Evolutionary conservation across 768 basidiomycete genomes (phyloP).

Genomic region (Chlorophyllum brunneum): DNA sequence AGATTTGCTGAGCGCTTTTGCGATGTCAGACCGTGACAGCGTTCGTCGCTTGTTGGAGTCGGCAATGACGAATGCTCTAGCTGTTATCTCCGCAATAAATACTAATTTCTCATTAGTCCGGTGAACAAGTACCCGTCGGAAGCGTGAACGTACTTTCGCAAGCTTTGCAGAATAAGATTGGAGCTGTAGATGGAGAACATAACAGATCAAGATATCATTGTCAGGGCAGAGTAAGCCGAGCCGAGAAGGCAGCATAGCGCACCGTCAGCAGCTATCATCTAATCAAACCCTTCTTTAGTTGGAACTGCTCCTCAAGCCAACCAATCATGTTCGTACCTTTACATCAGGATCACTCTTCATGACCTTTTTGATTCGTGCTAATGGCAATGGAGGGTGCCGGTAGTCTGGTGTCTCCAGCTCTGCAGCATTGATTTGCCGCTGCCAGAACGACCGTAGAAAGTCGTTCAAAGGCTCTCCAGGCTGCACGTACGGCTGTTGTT

Average conservation of each 20-base stretch:
- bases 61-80: slow-evolving; percentile 91
- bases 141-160: slow-evolving; percentile 79
- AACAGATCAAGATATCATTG: slow-evolving; percentile 1
- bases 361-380: slow-evolving; percentile 97
- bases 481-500: slow-evolving; percentile 63
- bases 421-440: slow-evolving; percentile 79
- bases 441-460: slow-evolving; percentile 88
- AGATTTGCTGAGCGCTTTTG: slow-evolving; percentile 85
- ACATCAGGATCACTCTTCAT: slow-evolving; percentile 99
- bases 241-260: slow-evolving; percentile 16
- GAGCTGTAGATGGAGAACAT: slow-evolving; percentile 47
- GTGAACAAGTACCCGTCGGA: background rate
- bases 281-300: slow-evolving; percentile 1
- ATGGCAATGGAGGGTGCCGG: slow-evolving; percentile 81
- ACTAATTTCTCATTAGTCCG: slow-evolving; percentile 41
- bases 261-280: slow-evolving; percentile 99
- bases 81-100: slow-evolving; percentile 96
- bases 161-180: slow-evolving; percentile 95
- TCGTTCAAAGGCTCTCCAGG: slow-evolving; percentile 83
- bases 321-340: slow-evolving; percentile 55
- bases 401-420: slow-evolving; percentile 89
- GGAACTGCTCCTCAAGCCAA: slow-evolving; percentile 11
- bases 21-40: slow-evolving; percentile 88
- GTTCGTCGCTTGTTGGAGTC: slow-evolving; percentile 97
- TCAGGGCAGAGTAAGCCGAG: slow-evolving; percentile 15